Evolutionary conservation across 306 rosid species (phyloP), one percentile per base, ranked within the genome.

Genomic region (Ammopiptanthus mongolicus): DNA sequence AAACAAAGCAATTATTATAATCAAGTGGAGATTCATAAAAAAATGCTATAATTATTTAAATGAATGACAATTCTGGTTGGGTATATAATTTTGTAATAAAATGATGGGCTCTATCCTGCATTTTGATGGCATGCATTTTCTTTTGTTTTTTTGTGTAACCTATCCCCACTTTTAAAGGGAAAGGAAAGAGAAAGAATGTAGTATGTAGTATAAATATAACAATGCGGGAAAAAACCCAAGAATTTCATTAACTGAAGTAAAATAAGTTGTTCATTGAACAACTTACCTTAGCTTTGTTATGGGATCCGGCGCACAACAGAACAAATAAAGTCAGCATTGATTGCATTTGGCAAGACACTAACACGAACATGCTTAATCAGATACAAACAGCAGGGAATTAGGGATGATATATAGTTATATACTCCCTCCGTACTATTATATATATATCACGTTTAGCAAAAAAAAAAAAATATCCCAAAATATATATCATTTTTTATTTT

Each of bases 1-100:
- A 80, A 44, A 59, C 41, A 80, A 17, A 56, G 1, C 37, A 72
- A 55, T 19, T 64, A 55, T 56, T 46, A 56, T 44, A 53, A 69
- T 42, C 47, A 39, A 23, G 71, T 7, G 2, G 17, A 33, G 37
- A 68, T 3, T 33, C 5, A 21, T 8, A 22, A n/a, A 25, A 0
- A 65, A 31, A 52, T 12, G 59, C 29, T 17, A 13, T 51, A 48
- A 73, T 19, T 39, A 37, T 33, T 48, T 46, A 58, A 60, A 59
- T n/a, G 34, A 23, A 69, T 67, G 66, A 3, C 50, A 47, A 66
- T 37, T 74, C 15, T 42, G 36, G 36, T 0, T 31, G 15, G 50
- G 15, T 3, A 42, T 42, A 12, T 11, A 15, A 42, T 11, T 42
- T 42, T 11, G 50, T 31, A 42, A 14, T 42, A 42, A 42, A 42